These are phyloP conservation scores for Podospora conica DNA, from an alignment of 495 filamentous ascomycete genomes.

Conservation along the genomic window DNA sequence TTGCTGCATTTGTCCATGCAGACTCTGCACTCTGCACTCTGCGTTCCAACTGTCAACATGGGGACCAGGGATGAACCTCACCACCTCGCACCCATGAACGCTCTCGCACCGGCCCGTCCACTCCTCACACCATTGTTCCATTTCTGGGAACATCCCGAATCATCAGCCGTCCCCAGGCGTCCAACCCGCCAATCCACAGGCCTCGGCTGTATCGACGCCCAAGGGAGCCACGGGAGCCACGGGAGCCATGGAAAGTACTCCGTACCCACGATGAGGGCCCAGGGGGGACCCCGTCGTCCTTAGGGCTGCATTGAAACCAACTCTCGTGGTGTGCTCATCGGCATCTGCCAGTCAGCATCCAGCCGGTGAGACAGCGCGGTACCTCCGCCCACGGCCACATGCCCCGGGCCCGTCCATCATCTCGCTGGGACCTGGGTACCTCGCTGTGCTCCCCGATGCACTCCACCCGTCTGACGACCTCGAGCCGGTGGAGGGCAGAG, in stretches of 20 bases:
- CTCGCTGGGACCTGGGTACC: neutral
- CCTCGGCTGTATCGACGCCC: constrained; percentile 7
- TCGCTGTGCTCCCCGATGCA: neutral
- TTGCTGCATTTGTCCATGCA: neutral
- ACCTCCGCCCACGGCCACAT: constrained; percentile 3
- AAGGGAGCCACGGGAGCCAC: neutral
- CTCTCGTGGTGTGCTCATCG: neutral
- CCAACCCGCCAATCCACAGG: neutral
- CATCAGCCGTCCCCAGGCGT: neutral
- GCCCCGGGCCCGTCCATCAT: too few relatives aligned
- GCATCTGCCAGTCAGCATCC: neutral
- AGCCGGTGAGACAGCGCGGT: neutral
- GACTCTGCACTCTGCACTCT: neutral
- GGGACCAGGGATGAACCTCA: too few relatives aligned
- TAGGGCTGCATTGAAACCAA: neutral
- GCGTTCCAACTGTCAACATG: too few relatives aligned
- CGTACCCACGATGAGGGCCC: too few relatives aligned
- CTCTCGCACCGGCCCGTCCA: neutral
- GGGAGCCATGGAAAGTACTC: neutral
- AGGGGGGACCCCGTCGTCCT: neutral
- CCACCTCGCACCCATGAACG: neutral
- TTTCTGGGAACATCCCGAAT: neutral
- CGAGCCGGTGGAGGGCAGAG: too few relatives aligned
- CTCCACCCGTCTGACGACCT: neutral
- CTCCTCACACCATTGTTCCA: neutral